Base-by-base conservation (phyloP, 495 filamentous ascomycete genomes). In the Aspergillus homomorphus region DNA sequence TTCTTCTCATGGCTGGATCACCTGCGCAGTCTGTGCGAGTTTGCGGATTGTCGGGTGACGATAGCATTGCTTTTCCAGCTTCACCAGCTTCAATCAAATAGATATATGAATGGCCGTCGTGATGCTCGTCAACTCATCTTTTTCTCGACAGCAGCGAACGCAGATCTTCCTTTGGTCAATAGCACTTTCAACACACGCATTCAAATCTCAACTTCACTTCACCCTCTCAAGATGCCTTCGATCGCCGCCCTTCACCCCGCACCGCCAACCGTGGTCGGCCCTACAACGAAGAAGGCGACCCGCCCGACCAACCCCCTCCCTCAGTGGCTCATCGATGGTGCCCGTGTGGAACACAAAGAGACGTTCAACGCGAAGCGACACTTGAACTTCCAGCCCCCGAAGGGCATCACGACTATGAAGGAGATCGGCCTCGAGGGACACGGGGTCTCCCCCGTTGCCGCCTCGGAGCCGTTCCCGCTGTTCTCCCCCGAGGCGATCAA, bases 391-490 rank as follows among this genome's bases (percentile, higher is more conserved):
- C 21, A 52, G 4, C 57, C 56, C 48, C 63, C 63, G 1, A 21
- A 53, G 45, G 33, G 24, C 4, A 54, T 66, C 33, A 43, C 48
- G 52, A 84, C 73, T 1, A 87, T 89, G 84, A 67, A 73, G 51
- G 83, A 89, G 30, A 69, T 88, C 30, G 81, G 79, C 20, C 65
- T 79, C 0, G 71, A 80, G 45, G 73, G 80, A 48, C 75, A 67
- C 20, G 87, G 85, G 4, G 75, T 89, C 30, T 89, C 87, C 14
- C 77, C 82, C 0, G 72, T 87, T 45, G 87, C 84, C 24, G 85
- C 87, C 28, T 86, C 86, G 0, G 83, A 88, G 59, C 87, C 87
- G 0, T 90, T 89, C 68, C 78, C 79, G 9, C 76, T 89, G 9
- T 89, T 90, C 70, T 82, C 84, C 12, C 66, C 76, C 43, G 84